Conservation (phyloP, 805 yeast genomes). For the Hanseniaspora lachancei region DNA sequence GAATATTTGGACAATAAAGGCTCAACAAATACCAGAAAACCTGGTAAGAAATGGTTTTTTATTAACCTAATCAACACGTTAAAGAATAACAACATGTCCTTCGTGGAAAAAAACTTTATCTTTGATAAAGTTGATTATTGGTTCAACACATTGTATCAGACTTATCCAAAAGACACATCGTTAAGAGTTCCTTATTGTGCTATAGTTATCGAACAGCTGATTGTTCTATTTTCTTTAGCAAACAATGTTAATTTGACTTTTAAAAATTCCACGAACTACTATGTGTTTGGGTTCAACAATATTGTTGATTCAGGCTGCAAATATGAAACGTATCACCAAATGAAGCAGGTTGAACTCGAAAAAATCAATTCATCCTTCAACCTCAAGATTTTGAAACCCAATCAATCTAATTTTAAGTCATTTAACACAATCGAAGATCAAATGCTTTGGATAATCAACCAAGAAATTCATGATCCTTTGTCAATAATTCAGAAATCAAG, state of each 20-base stretch:
- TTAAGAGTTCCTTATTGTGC: neutral
- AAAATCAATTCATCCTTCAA: neutral
- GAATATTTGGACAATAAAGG: neutral
- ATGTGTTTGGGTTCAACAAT: neutral
- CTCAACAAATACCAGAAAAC: neutral
- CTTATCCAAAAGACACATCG: neutral
- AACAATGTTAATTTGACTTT: neutral
- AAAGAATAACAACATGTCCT: neutral
- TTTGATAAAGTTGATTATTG: neutral
- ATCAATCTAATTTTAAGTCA: neutral
- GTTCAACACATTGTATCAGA: neutral
- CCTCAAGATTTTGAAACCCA: neutral
- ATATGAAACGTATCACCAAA: conserved; percentile 4
- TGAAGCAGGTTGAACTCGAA: neutral
- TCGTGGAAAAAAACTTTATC: neutral
- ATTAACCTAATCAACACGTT: neutral
- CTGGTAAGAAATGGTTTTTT: neutral
- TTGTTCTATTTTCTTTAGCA: neutral
- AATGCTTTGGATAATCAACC: neutral
- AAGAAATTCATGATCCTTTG: neutral
- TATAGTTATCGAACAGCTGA: neutral
- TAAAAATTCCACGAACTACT: neutral
- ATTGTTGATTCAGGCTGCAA: neutral
- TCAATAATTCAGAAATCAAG: neutral
- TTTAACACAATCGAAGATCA: neutral